Base-by-base conservation (phyloP, 2,329 filamentous ascomycete genomes). In the Ascochyta fabae region DNA sequence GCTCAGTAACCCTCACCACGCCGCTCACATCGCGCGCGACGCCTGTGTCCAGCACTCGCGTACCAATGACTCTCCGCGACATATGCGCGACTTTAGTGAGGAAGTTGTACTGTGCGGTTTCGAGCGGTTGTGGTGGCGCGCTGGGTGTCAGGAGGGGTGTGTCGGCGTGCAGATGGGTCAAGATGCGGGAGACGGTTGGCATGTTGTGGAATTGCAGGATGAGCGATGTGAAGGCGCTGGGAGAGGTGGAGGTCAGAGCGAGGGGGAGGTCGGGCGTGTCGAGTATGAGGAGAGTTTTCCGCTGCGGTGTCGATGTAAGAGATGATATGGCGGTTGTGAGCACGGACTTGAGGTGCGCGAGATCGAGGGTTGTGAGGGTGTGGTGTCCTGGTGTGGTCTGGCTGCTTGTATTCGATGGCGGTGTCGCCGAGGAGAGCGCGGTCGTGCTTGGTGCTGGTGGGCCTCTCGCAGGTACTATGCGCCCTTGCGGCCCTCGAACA, bases 1-100 rank as follows among this genome's bases (percentile, higher is more conserved):
- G 71, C 15, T 75, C 82, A 16, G 89, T 93, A 45, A 95, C 81
- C 62, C 92, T 84, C 60, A 97, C 69, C 39, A 96, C 92, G 3
- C 94, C 94, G 76, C 91, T 96, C 29, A 98, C 91, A 76, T 97
- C 94, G 71, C 84, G 88, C 59, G 94, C 93, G n/a, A 88, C 87
- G 0, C 94, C 94, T 0, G 92, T 96, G 69, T 96, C 92, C 58
- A 98, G 75, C 68, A 88, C 83, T 48, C 93, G 82, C 54, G 95
- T 78, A 58, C 90, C 86, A 66, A 96, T 77, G 3, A 94, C 83
- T 59, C 84, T 80, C n/a, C 84, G 78, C 8, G 92, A 91, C 65
- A 86, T 83, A 72, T 97, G 92, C n/a, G 89, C 90, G 60, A 89
- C 77, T 6, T 84, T 84, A 33, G 92, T 80, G 19, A 89, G 77